Conservation (phyloP, 192 early-diverging fungal species). For the Coemansia sp. region DNA sequence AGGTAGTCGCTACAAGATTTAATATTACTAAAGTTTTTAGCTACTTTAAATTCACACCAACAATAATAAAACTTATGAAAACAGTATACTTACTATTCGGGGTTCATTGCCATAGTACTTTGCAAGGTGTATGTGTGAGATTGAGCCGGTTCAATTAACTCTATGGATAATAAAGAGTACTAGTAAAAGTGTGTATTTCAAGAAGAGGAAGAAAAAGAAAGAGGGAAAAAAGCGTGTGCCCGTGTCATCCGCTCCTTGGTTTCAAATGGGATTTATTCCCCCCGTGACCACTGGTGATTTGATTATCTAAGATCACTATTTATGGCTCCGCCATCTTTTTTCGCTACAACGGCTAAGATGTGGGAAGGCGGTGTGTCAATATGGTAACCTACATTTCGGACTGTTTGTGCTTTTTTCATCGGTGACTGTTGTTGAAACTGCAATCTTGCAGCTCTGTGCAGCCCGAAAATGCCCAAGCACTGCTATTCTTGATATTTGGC, state of each 20-base stretch:
- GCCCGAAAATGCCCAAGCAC: background rate
- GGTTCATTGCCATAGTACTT: conserved; percentile 30
- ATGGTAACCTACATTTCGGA: no score
- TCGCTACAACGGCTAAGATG: no score
- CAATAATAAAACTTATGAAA: no score
- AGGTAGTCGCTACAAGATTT: conserved; percentile 83
- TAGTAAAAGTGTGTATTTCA: background rate
- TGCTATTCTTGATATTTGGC: no score
- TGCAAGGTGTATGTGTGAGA: background rate
- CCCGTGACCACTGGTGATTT: background rate
- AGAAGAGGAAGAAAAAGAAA: background rate
- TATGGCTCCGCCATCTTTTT: background rate
- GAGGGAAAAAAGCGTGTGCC: background rate
- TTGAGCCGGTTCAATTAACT: background rate
- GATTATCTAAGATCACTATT: background rate
- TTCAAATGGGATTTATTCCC: background rate
- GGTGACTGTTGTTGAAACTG: no score
- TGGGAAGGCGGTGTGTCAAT: no score
- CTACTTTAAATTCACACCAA: no score
- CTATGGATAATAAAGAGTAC: background rate
- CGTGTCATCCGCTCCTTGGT: background rate
- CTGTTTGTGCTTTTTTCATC: no score
- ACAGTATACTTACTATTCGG: conserved; percentile 46
- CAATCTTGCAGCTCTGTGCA: background rate
- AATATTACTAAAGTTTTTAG: background rate